Percentiles rank a stretch among this genome's conserved stretches.
Conservation (phyloP, 176 grass and related monocot genomes). For the Microstegium vimineum region DNA sequence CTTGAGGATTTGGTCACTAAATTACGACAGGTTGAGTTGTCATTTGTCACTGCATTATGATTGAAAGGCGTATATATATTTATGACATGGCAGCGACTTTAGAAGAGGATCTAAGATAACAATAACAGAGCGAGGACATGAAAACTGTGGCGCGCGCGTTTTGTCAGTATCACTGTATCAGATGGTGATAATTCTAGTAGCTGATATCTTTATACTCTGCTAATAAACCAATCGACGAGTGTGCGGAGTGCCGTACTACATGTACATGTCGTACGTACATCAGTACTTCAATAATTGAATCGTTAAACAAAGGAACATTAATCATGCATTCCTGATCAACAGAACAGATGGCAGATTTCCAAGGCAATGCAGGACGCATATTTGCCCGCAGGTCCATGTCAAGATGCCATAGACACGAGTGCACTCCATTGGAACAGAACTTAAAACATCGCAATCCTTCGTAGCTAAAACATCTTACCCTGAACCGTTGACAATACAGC, state of each 20-base stretch:
- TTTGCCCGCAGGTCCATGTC: conserved; percentile 23
- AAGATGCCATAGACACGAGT: conserved; percentile 7
- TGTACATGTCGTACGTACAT: neutral
- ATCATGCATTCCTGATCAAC: neutral
- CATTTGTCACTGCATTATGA: neutral
- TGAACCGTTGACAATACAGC: neutral
- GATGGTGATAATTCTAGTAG: neutral
- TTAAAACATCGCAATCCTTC: conserved; percentile 25
- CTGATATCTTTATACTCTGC: neutral
- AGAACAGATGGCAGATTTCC: neutral
- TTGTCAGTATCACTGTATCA: conserved; percentile 3
- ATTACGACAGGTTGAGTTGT: neutral
- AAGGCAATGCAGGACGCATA: conserved; percentile 10
- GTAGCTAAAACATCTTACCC: neutral
- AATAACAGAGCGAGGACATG: neutral
- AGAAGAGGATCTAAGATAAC: too few species aligned
- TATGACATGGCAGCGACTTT: too few species aligned
- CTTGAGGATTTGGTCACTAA: neutral
- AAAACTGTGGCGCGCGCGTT: neutral
- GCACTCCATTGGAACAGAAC: conserved; percentile 1
- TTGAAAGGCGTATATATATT: too few species aligned
- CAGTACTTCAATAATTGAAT: neutral
- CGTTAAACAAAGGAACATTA: neutral
- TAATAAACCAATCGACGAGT: neutral
- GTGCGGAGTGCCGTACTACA: neutral